Base-by-base conservation (phyloP, 495 filamentous ascomycete species). In the Xylaria sp. region DNA sequence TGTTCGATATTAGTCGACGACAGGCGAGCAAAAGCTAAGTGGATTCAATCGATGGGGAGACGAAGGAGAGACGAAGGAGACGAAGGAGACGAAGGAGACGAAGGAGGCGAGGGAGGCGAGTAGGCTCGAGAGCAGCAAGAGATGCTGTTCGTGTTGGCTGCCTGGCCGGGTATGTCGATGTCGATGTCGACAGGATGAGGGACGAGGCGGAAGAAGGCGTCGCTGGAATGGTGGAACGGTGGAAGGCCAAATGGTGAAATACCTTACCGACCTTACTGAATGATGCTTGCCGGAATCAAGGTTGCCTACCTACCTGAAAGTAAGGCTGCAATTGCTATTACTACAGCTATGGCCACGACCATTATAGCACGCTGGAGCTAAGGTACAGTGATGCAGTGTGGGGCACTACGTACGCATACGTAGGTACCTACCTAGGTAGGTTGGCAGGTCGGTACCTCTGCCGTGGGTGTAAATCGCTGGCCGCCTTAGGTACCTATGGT, bases 361-460 rank as follows among this genome's bases (percentile, higher is more conserved):
- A 52, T 48, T 48, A 48, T 48, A 48, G 44, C 44, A 52, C 48
- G n/a, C n/a, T 15, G n/a, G 48, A 11, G 24, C 48, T 52, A 53
- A 53, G 50, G 50, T 6, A 53, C 50, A 53, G 50, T 53, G 50
- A 53, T 53, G 50, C 26, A 53, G 50, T 53, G 50, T 53, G 50
- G 50, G 9, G 21, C 50, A n/a, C n/a, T n/a, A n/a, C n/a, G n/a
- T n/a, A n/a, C n/a, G n/a, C n/a, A n/a, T 53, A 29, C 50, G 24
- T 53, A 53, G 21, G 50, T 53, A 37, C 35, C 35, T 37, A 37
- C 35, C 44, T n/a, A 53, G 21, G 11, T 53, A 14, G 11, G 50
- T 8, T n/a, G n/a, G n/a, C n/a, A n/a, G n/a, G n/a, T n/a, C 6
- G 19, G 19, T 53, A 53, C 50, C 50, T 53, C 6, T 29, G 8